Conservation (phyloP, 106 monocot species). For the Hemerocallis citrina region DNA sequence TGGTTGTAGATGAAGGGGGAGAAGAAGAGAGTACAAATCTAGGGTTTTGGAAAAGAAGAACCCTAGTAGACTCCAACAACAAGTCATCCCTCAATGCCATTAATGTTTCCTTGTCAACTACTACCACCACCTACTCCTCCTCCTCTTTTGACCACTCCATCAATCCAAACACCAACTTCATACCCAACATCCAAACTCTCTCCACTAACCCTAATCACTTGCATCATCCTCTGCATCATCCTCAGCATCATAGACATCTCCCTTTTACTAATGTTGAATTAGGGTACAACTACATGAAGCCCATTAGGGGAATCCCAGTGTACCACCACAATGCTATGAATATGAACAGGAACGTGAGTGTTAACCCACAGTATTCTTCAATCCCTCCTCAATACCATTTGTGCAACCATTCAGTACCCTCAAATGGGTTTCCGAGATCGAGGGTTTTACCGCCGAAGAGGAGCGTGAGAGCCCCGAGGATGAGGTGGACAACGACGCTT, state of each 20-base stretch:
- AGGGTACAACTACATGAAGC: conserved; percentile 8
- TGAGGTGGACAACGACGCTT: conserved; percentile 49
- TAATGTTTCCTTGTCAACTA: conserved; percentile 19
- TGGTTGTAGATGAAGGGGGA: no score
- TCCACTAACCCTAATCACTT: no score
- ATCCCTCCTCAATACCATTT: not conserved
- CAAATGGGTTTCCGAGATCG: conserved; percentile 16
- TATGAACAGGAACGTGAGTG: no score
- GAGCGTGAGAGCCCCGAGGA: conserved; percentile 45
- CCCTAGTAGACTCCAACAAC: conserved; percentile 18
- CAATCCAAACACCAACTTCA: no score
- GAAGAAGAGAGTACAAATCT: conserved; percentile 12
- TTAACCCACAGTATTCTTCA: not conserved
- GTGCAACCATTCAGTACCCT: no score
- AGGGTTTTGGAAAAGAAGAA: conserved; percentile 45
- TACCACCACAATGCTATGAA: conserved; percentile 34
- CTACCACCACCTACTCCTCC: conserved; percentile 1
- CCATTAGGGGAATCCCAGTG: conserved; percentile 56
- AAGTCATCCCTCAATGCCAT: not conserved
- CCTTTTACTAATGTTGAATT: no score
- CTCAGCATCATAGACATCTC: no score
- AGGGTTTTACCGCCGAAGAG: conserved; percentile 23
- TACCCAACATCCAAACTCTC: no score
- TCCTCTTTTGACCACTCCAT: no score
- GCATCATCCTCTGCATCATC: not conserved